A percentile compares a stretch with the other conserved stretches of the same genome.
Conservation (phyloP, 371 early-diverging fungal genomes). For the Choanephora cucurbitarum region DNA sequence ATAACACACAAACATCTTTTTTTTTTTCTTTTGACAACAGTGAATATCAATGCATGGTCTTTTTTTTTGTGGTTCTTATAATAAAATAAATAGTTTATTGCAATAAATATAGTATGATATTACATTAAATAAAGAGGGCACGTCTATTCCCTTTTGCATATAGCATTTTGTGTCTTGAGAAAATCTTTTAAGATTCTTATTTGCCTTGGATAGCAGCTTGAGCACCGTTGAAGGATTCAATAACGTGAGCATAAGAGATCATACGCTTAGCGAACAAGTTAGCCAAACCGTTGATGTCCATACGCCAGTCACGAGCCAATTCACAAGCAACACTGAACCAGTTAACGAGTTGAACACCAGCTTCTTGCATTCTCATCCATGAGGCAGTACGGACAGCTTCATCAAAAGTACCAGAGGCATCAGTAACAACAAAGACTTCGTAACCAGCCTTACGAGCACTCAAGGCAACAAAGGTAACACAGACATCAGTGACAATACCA, state of each 20-base stretch:
- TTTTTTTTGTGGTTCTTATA: too few relatives aligned
- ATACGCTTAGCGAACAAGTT: conserved; percentile 31
- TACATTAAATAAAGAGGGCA: too few relatives aligned
- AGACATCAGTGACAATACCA: conserved; percentile 39
- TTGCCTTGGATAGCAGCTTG: conserved; percentile 9
- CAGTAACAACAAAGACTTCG: conserved; percentile 34
- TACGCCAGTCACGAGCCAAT: conserved; percentile 34
- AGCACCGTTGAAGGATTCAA: conserved; percentile 29
- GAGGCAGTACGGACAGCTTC: conserved; percentile 26
- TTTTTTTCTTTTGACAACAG: too few relatives aligned
- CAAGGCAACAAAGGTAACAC: conserved; percentile 32
- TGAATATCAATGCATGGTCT: too few relatives aligned
- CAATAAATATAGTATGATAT: too few relatives aligned
- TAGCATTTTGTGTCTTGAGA: too few relatives aligned
- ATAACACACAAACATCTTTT: too few relatives aligned
- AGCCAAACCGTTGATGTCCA: conserved; percentile 25
- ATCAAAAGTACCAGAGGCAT: conserved; percentile 31
- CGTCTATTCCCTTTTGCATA: too few relatives aligned
- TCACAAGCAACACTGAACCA: conserved; percentile 32
- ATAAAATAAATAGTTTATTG: too few relatives aligned
- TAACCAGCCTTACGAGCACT: conserved; percentile 35
- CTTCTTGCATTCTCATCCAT: conserved; percentile 35
- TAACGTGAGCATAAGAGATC: conserved; percentile 28
- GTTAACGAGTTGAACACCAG: conserved; percentile 26
- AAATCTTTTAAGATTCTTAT: neutral